These are phyloP conservation scores for Neurospora sp. DNA, from an alignment of 495 filamentous ascomycete genomes.

Conservation along the genomic window DNA sequence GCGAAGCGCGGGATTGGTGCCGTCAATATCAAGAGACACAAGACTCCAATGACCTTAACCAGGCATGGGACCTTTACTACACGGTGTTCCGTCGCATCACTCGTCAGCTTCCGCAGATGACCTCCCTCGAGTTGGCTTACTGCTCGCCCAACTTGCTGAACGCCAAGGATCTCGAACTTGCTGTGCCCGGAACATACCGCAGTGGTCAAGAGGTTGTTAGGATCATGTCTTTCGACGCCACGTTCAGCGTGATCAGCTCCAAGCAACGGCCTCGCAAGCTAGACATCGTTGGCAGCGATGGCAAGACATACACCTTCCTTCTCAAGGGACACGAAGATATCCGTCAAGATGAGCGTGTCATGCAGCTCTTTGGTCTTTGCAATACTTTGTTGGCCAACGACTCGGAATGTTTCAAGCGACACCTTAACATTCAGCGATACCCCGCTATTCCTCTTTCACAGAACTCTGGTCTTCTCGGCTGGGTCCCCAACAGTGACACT, in stretches of 20 bases:
- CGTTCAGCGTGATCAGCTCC: slow-evolving; percentile 85
- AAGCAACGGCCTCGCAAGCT: slow-evolving; percentile 92
- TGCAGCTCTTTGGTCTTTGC: slow-evolving; percentile 95
- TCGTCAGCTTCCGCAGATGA: slow-evolving; percentile 84
- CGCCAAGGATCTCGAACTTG: slow-evolving; percentile 75
- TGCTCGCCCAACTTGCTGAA: slow-evolving; percentile 86
- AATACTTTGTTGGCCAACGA: slow-evolving; percentile 91
- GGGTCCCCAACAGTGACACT: slow-evolving; percentile 98
- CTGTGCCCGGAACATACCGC: slow-evolving; percentile 87
- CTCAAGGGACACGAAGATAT: slow-evolving; percentile 99
- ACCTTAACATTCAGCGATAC: slow-evolving; percentile 90
- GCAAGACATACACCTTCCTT: slow-evolving; percentile 69
- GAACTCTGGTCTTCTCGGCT: slow-evolving; percentile 86
- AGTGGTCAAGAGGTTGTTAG: slow-evolving; percentile 77
- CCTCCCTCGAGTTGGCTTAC: slow-evolving; percentile 86
- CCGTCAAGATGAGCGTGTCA: slow-evolving; percentile 94
- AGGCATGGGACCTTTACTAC: slow-evolving; percentile 98
- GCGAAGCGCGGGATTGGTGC: slow-evolving; percentile 92
- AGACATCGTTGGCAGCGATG: slow-evolving; percentile 80
- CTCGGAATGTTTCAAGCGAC: slow-evolving; percentile 90
- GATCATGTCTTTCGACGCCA: slow-evolving; percentile 81
- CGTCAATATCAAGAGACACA: slow-evolving; percentile 75
- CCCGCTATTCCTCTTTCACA: slow-evolving; percentile 93
- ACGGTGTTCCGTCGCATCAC: slow-evolving; percentile 92
- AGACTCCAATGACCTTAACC: slow-evolving; percentile 89